Conservation (phyloP, 2,329 filamentous ascomycete genomes). For the Fusarium albidum region DNA sequence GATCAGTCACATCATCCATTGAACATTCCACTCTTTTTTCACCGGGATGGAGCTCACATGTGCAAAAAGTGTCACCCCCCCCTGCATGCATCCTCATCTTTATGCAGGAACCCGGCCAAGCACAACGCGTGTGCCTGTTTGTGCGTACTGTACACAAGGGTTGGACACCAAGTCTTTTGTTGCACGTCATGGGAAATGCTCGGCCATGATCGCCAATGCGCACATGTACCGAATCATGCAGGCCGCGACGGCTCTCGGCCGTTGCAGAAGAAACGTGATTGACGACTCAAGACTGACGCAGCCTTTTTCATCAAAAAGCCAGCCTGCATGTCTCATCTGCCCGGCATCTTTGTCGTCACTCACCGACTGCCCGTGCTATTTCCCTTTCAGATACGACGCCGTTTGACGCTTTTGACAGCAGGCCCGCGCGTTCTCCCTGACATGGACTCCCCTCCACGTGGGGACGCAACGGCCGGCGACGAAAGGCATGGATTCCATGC, state of each 20-base stretch:
- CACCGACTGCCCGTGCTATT: no score
- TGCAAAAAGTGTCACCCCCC: conserved; percentile 21
- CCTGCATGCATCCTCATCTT: conserved; percentile 33
- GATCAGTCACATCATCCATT: conserved; percentile 19
- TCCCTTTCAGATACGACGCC: conserved; percentile 2
- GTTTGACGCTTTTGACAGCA: conserved; percentile 25
- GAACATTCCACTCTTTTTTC: neutral
- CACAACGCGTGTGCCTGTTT: conserved; percentile 12
- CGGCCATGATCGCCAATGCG: conserved; percentile 2
- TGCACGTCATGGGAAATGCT: neutral
- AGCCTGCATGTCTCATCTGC: neutral
- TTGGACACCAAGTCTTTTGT: conserved; percentile 3
- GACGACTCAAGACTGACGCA: conserved; percentile 1
- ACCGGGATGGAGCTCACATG: conserved; percentile 17
- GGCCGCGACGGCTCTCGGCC: neutral
- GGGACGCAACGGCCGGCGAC: conserved; percentile 19
- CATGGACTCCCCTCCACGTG: conserved; percentile 18
- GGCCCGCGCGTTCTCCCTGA: conserved; percentile 23
- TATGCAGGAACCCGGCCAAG: conserved; percentile 40
- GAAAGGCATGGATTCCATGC: conserved; percentile 17
- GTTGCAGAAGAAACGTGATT: conserved; percentile 4
- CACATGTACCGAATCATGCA: neutral
- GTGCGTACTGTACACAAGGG: no score
- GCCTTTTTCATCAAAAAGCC: neutral
- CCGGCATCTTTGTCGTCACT: neutral